Percentiles rank a stretch among this genome's conserved stretches.
phyloP scores from a whole-genome alignment of 2,329 filamentous ascomycete species.

The Tolypocladium ovalisporum region DNA sequence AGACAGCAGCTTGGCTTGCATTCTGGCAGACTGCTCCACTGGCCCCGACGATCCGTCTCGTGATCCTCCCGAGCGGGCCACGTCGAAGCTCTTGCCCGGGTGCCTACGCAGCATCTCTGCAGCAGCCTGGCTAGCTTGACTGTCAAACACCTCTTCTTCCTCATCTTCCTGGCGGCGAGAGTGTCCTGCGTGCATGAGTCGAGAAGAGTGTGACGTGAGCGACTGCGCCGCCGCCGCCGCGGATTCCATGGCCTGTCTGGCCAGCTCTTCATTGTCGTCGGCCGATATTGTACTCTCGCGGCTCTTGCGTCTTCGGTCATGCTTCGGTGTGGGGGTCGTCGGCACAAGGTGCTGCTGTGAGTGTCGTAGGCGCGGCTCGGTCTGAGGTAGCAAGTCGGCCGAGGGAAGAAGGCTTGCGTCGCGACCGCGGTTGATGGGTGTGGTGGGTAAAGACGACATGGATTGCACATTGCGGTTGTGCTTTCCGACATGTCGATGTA shows the following conservation, averaged over 20 bases:
- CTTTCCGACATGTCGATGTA: conserved; percentile 39
- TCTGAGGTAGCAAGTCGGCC: conserved; percentile 49
- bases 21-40: conserved; percentile 30
- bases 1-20: conserved; percentile 41
- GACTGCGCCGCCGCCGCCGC: conserved; percentile 39
- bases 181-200: conserved; percentile 15
- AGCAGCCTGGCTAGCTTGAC: conserved; percentile 68
- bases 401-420: conserved; percentile 49
- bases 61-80: conserved; percentile 30
- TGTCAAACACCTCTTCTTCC: conserved; percentile 48
- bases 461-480: conserved; percentile 73
- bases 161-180: conserved; percentile 5
- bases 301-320: conserved; percentile 50
- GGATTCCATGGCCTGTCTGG: conserved; percentile 40
- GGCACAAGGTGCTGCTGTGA: conserved; percentile 27
- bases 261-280: conserved; percentile 47
- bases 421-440: conserved; percentile 47
- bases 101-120: conserved; percentile 61
- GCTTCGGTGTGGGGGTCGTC: conserved; percentile 30
- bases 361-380: conserved; percentile 41
- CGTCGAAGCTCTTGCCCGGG: conserved; percentile 40
- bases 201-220: conserved; percentile 13
- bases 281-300: conserved; percentile 80
- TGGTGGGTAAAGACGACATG: conserved; percentile 73
- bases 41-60: conserved; percentile 32